These are phyloP conservation scores for Ambrosiella cleistominuta DNA, from an alignment of 2,329 filamentous ascomycete genomes.

Conservation along the genomic window DNA sequence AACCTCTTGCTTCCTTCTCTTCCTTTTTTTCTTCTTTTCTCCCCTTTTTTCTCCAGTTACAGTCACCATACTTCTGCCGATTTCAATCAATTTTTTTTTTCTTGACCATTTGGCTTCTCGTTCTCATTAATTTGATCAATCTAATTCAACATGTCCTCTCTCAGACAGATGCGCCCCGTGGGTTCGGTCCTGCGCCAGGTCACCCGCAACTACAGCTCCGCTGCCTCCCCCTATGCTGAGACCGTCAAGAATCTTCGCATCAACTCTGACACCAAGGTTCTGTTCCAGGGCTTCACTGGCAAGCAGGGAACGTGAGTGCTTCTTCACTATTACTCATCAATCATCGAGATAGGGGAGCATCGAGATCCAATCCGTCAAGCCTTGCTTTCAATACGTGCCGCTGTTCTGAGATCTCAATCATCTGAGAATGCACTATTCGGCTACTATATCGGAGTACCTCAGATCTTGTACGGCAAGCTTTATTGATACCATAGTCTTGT, in stretches of 20 bases:
- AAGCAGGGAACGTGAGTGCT: slow-evolving; percentile 76
- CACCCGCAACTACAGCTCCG: slow-evolving; percentile 58
- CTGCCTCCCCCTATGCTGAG: slow-evolving; percentile 49
- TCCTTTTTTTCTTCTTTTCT: slow-evolving; percentile 3
- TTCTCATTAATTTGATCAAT: slow-evolving; percentile 5
- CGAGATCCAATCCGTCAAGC: too few relatives aligned
- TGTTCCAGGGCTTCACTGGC: slow-evolving; percentile 95
- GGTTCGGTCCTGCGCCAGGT: slow-evolving; percentile 48
- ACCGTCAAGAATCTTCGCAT: slow-evolving; percentile 80
- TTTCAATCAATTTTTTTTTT: slow-evolving; percentile 9
- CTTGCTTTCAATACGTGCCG: too few relatives aligned
- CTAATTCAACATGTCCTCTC: slow-evolving; percentile 56
- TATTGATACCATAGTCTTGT: too few relatives aligned
- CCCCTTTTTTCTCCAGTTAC: neutral
- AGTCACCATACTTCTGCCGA: slow-evolving; percentile 3
- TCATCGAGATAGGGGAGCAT: too few relatives aligned
- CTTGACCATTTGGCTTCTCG: slow-evolving; percentile 11
- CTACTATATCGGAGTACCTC: too few relatives aligned
- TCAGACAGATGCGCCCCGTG: slow-evolving; percentile 54
- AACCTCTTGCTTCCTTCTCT: slow-evolving; percentile 3
- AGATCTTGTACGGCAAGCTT: too few relatives aligned
- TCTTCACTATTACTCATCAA: too few relatives aligned
- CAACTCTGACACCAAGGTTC: slow-evolving; percentile 80
- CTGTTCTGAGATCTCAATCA: too few relatives aligned
- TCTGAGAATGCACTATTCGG: too few relatives aligned